Base-by-base conservation (phyloP, 2,329 filamentous ascomycete genomes). In the Myriosclerotinia scirpicola region DNA sequence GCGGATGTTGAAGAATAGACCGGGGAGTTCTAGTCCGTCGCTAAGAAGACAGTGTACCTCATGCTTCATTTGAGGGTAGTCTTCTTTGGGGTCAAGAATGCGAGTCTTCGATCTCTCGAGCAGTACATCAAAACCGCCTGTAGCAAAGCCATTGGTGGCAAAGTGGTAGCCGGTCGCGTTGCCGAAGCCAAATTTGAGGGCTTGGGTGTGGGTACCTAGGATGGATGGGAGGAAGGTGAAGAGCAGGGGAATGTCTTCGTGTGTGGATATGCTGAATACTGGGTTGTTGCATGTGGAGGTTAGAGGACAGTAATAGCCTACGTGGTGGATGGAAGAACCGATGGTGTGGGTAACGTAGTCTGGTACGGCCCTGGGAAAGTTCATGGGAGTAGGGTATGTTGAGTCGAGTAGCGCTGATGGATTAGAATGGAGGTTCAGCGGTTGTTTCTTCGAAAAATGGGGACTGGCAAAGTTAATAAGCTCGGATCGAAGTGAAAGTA, bases 121-220 rank as follows among this genome's bases (percentile, higher is more conserved):
- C 9, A 54, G 62, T 22, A 56, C 20, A 20, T 65, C 53, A 40
- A 56, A 46, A 5, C 62, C 62, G n/a, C 42, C 36, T 11, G n/a
- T 56, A 4, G 17, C n/a, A 15, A 54, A 22, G 30, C n/a, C 34
- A 12, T 58, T 34, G 40, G 62, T 17, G 17, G 40, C 17, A 58
- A 58, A 44, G 58, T 36, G 44, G 9, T 61, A 48, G 20, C 5
- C 58, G 15, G 42, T 26, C 17, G 42, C 26, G 38, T 44, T 60
- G 14, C 44, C 42, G n/a, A 58, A 58, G 20, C 40, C 34, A 36
- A 58, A 58, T 20, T 26, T 38, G 30, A 52, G 15, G 8, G 6
- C 22, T 58, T 58, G 30, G 2, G 20, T 38, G 53, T 63, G 22
- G 48, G n/a, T 63, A 30, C 17, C 48, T 5, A 64, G 30, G 54